Conservation (phyloP, 257 asterid genomes). For the Solanum microdontum region DNA sequence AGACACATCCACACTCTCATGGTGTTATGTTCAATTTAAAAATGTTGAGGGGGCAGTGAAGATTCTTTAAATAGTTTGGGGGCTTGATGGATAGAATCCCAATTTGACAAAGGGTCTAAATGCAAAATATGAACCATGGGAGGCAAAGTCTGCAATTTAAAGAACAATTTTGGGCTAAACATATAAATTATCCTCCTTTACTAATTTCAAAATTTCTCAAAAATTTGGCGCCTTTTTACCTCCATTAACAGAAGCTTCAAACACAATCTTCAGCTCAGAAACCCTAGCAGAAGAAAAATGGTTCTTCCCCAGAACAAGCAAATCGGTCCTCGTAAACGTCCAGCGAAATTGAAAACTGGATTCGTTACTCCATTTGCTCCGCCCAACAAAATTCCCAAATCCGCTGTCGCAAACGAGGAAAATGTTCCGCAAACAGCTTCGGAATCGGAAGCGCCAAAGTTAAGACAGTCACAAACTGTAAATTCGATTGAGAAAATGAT, state of each 20-base stretch:
- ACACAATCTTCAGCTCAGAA: neutral
- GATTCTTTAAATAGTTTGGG: neutral
- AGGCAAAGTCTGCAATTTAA: neutral
- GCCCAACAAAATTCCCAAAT: slow-evolving; percentile 31
- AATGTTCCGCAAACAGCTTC: neutral
- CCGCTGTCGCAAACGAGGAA: slow-evolving; percentile 4
- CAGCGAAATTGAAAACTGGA: slow-evolving; percentile 28
- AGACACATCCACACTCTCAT: neutral
- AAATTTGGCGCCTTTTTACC: slow-evolving; percentile 6
- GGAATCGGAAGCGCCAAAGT: neutral
- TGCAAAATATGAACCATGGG: neutral
- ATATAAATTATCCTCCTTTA: neutral
- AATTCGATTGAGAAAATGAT: slow-evolving; percentile 26
- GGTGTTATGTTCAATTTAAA: neutral
- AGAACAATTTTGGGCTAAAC: neutral
- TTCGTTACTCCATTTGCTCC: slow-evolving; percentile 41
- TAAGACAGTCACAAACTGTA: neutral
- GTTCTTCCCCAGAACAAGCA: slow-evolving; percentile 19
- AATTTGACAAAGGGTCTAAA: neutral
- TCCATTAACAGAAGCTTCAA: neutral
- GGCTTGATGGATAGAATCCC: neutral
- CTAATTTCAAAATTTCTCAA: neutral
- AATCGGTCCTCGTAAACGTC: slow-evolving; percentile 34
- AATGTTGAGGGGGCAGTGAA: neutral
- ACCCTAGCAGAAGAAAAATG: neutral